A percentile compares a stretch with the other conserved stretches of the same genome.
phyloP scores from a whole-genome alignment of 2,329 filamentous ascomycete genomes.

The Apiospora sp. region DNA sequence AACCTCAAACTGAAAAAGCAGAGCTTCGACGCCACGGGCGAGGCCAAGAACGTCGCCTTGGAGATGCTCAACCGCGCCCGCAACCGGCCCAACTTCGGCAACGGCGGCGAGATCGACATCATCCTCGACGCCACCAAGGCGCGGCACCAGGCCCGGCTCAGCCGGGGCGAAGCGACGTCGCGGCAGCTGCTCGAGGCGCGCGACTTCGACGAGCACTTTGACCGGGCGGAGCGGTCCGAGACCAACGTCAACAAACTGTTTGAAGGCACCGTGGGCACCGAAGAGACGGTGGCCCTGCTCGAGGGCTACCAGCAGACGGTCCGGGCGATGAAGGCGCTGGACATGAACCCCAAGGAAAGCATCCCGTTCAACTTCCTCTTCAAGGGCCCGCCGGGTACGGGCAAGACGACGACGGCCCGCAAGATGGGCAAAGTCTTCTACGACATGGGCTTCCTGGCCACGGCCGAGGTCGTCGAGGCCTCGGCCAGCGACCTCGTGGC shows the following conservation, averaged over 20 bases:
- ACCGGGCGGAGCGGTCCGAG: constrained; percentile 50
- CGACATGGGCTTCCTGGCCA: constrained; percentile 73
- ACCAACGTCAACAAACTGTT: constrained; percentile 55
- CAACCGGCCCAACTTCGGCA: constrained; percentile 73
- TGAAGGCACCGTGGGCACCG: constrained; percentile 56
- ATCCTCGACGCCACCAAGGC: constrained; percentile 66
- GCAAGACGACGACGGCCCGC: constrained; percentile 72
- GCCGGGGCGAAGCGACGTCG: constrained; percentile 36
- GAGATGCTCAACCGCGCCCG: constrained; percentile 68
- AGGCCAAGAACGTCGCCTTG: constrained; percentile 61
- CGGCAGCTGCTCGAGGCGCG: constrained; percentile 36
- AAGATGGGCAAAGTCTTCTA: constrained; percentile 81
- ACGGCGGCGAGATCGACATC: constrained; percentile 79
- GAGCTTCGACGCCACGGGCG: constrained; percentile 58
- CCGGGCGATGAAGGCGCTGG: constrained; percentile 51
- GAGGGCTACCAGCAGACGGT: constrained; percentile 57
- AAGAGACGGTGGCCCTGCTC: constrained; percentile 56
- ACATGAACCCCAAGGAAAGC: constrained; percentile 57
- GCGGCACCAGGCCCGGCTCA: constrained; percentile 53
- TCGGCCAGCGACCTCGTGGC: constrained; percentile 75
- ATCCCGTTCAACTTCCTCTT: constrained; percentile 67
- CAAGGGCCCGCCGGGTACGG: constrained; percentile 66
- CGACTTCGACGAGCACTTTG: constrained; percentile 63
- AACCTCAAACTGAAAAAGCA: constrained; percentile 67
- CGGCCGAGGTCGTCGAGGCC: constrained; percentile 67